Base-by-base conservation (phyloP, 805 yeast genomes). In the Ogataea pignaliae region DNA sequence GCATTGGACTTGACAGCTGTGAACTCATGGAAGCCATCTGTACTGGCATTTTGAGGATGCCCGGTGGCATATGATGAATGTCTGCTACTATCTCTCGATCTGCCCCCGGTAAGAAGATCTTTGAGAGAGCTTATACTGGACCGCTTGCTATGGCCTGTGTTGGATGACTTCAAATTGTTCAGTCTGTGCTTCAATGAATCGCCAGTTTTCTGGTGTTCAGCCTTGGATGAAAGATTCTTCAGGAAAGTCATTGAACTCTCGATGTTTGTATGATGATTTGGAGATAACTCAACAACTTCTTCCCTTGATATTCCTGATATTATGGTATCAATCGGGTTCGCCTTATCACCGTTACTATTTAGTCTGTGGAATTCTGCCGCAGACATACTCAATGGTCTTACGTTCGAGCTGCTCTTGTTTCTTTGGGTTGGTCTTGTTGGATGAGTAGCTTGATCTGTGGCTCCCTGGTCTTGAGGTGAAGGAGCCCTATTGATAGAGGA, bases 231-330 rank as follows among this genome's bases (percentile, higher is more conserved):
- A 17, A 70, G 46, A 21, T 52, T 59, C 40, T 62, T 66, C 31
- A 71, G 43, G 47, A 68, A 71, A 29, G 66, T 74, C 18, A 70
- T 61, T 32, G 65, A 69, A 42, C 65, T 66, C 46, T 63, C 61
- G 29, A 63, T 63, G 21, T 55, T 57, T 18, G 50, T 51, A 14
- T 55, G 54, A 31, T 53, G 54, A 36, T 51, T 56, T 3, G 69
- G 65, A 10, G 67, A 59, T 13, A 66, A 46, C 37, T 64, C 64
- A 4, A 61, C 57, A 32, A 58, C 57, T 44, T 66, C 67, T 47
- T 63, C 63, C 17, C 48, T 56, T n/a, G 60, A 50, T 47, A 62
- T 53, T 1, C 55, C 64, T 6, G 59, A 56, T 17, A 65, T 56
- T 33, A 67, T 62, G 32, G 51, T 47, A n/a, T 51, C 53, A 10